Conservation (phyloP, 805 yeast genomes). For the Ogataea pini region DNA sequence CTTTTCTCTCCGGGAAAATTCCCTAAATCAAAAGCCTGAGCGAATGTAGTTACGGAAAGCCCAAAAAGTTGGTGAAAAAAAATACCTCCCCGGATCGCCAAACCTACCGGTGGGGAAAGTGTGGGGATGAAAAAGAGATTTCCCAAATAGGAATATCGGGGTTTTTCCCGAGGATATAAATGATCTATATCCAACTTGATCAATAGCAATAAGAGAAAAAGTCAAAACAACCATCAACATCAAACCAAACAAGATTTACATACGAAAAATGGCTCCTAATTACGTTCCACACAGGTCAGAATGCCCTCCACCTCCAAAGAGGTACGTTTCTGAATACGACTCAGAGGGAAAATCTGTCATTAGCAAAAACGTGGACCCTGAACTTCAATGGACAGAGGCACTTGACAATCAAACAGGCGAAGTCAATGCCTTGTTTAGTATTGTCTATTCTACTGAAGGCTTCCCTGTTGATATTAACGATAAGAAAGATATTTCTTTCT, state of each 20-base stretch:
- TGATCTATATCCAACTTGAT: background rate
- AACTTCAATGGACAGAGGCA: constrained; percentile 12
- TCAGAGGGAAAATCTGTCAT: constrained; percentile 10
- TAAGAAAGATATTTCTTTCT: constrained; percentile 5
- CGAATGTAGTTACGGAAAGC: background rate
- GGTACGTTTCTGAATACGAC: constrained; percentile 10
- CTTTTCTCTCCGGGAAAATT: background rate
- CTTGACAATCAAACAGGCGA: constrained; percentile 10
- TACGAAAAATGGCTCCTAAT: constrained; percentile 3
- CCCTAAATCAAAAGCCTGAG: background rate
- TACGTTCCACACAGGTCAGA: constrained; percentile 10
- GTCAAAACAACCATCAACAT: background rate
- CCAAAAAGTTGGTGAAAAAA: background rate
- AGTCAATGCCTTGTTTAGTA: constrained; percentile 12
- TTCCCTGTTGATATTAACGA: constrained; percentile 10
- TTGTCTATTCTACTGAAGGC: constrained; percentile 12
- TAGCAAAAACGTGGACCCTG: constrained; percentile 7
- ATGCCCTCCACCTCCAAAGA: constrained; percentile 7
- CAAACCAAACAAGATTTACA: no score
- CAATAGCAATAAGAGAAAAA: background rate
- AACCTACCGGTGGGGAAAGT: constrained; percentile 3
- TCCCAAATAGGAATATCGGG: background rate
- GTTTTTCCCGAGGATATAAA: background rate
- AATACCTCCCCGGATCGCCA: background rate
- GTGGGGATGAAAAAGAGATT: background rate